These are phyloP conservation scores for Aspergillus viridinutans DNA, from an alignment of 2,329 filamentous ascomycete genomes.

Conservation along the genomic window DNA sequence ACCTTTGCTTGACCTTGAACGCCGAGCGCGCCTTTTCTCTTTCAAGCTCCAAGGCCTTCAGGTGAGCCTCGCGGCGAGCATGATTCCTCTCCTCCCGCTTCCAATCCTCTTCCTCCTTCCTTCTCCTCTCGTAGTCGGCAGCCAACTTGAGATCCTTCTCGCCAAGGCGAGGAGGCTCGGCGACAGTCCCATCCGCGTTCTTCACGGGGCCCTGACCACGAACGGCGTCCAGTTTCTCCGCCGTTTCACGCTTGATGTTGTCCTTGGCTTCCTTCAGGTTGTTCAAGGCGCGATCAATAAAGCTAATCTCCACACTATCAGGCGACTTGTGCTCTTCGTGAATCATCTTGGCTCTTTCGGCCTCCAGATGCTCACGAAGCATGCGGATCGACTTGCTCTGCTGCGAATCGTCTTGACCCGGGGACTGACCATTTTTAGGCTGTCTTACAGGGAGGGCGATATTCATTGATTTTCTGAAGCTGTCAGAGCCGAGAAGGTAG, in stretches of 20 bases:
- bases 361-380: conserved; percentile 12
- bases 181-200: conserved; percentile 17
- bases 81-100: conserved; percentile 36
- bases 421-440: background rate
- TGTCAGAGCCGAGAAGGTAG: conserved; percentile 37
- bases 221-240: conserved; percentile 10
- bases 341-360: conserved; percentile 10
- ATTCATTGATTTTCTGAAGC: conserved; percentile 26
- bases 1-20: conserved; percentile 11
- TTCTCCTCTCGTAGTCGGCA: conserved; percentile 26
- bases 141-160: conserved; percentile 31
- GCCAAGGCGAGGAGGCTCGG: conserved; percentile 20
- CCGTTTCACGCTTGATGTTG: conserved; percentile 21
- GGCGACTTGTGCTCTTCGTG: conserved; percentile 6
- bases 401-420: background rate
- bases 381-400: conserved; percentile 15
- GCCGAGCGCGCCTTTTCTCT: conserved; percentile 20
- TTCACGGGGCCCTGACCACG: conserved; percentile 15
- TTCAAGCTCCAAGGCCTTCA: conserved; percentile 21
- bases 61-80: conserved; percentile 25
- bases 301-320: conserved; percentile 14
- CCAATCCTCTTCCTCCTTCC: conserved; percentile 27
- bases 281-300: conserved; percentile 36
- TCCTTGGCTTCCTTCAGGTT: conserved; percentile 24
- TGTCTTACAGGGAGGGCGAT: conserved; percentile 19